A percentile compares a stretch with the other conserved stretches of the same genome.
Evolutionary conservation across 2,329 filamentous ascomycete species (phyloP).

Genomic region (Alternaria rosae): DNA sequence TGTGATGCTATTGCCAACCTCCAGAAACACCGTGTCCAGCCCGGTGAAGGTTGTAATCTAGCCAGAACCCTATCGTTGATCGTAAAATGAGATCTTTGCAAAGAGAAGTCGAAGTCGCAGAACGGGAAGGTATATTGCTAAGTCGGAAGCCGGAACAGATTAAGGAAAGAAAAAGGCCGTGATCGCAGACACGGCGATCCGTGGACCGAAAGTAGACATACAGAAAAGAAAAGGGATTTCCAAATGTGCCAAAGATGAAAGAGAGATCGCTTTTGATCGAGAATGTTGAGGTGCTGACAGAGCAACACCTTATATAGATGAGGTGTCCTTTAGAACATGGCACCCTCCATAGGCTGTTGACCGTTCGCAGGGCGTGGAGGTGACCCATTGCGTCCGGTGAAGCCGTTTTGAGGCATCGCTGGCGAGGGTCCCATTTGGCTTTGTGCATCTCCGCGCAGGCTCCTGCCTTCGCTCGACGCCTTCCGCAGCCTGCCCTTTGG

Average conservation of each 20-base stretch:
- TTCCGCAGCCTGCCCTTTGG: constrained; percentile 56
- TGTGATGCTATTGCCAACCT: constrained; percentile 16
- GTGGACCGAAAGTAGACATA: constrained; percentile 19
- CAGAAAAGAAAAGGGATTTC: constrained; percentile 11
- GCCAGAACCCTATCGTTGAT: constrained; percentile 24
- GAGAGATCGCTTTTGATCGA: constrained; percentile 15
- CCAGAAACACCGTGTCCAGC: constrained; percentile 37
- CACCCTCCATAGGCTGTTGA: constrained; percentile 44
- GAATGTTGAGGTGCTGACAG: constrained; percentile 5
- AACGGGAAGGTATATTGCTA: constrained; percentile 46
- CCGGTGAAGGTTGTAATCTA: constrained; percentile 40
- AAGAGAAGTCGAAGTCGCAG: constrained; percentile 14
- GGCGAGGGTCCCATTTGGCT: constrained; percentile 33
- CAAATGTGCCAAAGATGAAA: neutral
- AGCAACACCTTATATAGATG: neutral
- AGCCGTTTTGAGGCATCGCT: constrained; percentile 37
- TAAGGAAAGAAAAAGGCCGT: constrained; percentile 24
- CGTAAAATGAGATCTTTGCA: constrained; percentile 21
- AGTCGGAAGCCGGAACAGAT: constrained; percentile 3
- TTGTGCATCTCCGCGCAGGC: constrained; percentile 54
- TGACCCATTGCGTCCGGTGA: constrained; percentile 37
- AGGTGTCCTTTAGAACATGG: constrained; percentile 41
- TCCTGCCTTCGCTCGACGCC: constrained; percentile 59
- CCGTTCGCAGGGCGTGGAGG: constrained; percentile 39
- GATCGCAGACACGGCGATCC: constrained; percentile 20